Evolutionary conservation across 1,284 basidiomycete species (phyloP), one percentile per base, ranked within the genome.

Genomic region (Malassezia vespertilionis): DNA sequence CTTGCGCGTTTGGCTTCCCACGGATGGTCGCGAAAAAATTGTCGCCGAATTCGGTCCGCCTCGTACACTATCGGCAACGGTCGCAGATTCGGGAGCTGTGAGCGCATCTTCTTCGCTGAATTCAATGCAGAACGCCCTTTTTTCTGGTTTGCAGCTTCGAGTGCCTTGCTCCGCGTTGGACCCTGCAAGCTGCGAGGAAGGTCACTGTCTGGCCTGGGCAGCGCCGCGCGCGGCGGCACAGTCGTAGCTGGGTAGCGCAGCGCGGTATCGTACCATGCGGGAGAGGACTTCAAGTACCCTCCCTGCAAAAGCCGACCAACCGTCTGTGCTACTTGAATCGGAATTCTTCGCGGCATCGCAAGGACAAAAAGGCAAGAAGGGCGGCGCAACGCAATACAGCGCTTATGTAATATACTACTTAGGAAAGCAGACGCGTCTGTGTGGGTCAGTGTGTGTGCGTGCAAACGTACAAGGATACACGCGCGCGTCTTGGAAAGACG

Each of bases 1-100:
- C 78, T 76, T 2, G 87, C 82, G 32, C 89, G 78, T 71, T 90
- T 84, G 1, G 86, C 83, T 73, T 97, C 90, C 70, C 95, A 96
- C 2, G 91, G 89, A 69, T 95, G 90, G 74, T 97, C 91, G 43
- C 78, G 76, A 75, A 90, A 96, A 77, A 97, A 97, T 71, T 87
- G 86, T 44, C 80, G 76, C 35, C 91, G 80, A 43, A 96, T 76
- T 50, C 79, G 76, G 72, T 97, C 91, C 69, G 90, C 86, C 23
- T 84, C 60, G 71, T 91, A 95, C 39, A 78, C 76, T 50, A 96
- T 79, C 9, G 79, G 77, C 47, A 78, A 61, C 0, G 84, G 80
- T 11, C 74, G 74, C 11, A 77, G 75, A 51, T 78, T 76, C 50
- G 76, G 73, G 44, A 76, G 71, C 57, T 75, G 71, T 53, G 75